Evolutionary conservation across 257 asterid species (phyloP).

Genomic region (Nicotiana benthamiana): DNA sequence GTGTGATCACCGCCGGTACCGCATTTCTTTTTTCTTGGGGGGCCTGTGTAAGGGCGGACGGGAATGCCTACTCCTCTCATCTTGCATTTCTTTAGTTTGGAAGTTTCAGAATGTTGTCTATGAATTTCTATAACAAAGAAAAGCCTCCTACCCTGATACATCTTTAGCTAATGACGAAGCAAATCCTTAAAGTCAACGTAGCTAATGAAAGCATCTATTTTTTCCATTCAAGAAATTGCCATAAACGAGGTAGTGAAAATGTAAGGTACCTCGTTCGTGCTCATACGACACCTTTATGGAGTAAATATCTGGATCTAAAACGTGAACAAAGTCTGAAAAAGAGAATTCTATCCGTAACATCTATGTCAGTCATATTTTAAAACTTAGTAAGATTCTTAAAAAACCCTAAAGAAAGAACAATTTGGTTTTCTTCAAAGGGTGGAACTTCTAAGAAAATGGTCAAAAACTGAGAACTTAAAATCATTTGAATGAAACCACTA

Average conservation of each 20-base stretch:
- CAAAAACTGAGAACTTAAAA: background rate
- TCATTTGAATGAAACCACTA: background rate
- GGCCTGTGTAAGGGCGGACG: too few species aligned
- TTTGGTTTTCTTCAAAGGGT: background rate
- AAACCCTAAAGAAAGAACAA: conserved; percentile 6
- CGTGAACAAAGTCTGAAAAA: background rate
- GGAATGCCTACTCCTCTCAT: too few species aligned
- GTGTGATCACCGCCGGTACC: too few species aligned
- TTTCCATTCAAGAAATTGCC: too few species aligned
- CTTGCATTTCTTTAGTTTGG: too few species aligned
- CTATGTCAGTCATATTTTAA: background rate
- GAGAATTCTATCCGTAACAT: background rate
- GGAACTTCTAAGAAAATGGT: background rate
- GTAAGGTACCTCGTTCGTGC: background rate
- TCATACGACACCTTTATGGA: background rate
- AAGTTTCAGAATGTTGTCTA: too few species aligned
- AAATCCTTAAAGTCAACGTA: too few species aligned
- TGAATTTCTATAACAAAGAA: too few species aligned
- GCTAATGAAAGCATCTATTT: too few species aligned
- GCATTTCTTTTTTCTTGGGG: too few species aligned
- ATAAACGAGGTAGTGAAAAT: background rate
- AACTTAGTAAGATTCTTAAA: background rate
- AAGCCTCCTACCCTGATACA: too few species aligned
- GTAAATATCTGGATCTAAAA: background rate
- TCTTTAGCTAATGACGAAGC: too few species aligned